Base-by-base conservation (phyloP, 176 grass and related monocot genomes). In the Carex parvula region DNA sequence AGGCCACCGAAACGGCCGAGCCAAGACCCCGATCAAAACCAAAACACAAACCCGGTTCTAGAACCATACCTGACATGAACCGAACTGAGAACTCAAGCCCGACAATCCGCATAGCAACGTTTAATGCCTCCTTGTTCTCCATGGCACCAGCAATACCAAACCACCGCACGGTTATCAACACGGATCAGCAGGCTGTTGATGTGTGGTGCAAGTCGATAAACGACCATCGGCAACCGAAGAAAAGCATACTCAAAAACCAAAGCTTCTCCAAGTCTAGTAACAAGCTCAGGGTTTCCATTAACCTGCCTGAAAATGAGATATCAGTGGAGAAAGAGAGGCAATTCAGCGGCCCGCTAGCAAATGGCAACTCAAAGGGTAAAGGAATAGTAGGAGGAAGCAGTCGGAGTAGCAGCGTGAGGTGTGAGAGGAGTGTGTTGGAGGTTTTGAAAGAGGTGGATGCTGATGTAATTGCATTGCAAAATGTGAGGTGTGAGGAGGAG, bases 41-140 rank as follows among this genome's bases (percentile, higher is more conserved):
- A 48, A 66, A 85, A 48, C 76, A 64, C 39, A 66, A 87, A 61
- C 75, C 57, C 17, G 32, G 73, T 12, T 20, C 42, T 2, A 30
- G 48, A 11, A 79, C 81, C 1, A 29, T 1, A 22, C 21, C 64
- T 2, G 30, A 78, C 21, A n/a, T 5, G 1, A 56, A 60, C 50
- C 32, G 21, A 24, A 64, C 22, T 10, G 71, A 30, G 42, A 78
- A 84, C 16, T 81, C 70, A 33, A 48, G 64, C 55, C 85, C 83
- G 16, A 91, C 85, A 39, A 88, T 99, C 52, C 91, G 96, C 39
- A 84, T 99, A 62, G 96, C 93, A 77, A 94, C 96, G 14, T 95
- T 99, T 86, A 99, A 99, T 92, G 96, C 91, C 13, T 91, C 93
- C 56, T 91, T 99, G 91, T 99, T 99, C 88, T 95, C 91, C 9